Conservation (phyloP, 1,139 yeast genomes). For the Nakaseomyces glabratus region DNA sequence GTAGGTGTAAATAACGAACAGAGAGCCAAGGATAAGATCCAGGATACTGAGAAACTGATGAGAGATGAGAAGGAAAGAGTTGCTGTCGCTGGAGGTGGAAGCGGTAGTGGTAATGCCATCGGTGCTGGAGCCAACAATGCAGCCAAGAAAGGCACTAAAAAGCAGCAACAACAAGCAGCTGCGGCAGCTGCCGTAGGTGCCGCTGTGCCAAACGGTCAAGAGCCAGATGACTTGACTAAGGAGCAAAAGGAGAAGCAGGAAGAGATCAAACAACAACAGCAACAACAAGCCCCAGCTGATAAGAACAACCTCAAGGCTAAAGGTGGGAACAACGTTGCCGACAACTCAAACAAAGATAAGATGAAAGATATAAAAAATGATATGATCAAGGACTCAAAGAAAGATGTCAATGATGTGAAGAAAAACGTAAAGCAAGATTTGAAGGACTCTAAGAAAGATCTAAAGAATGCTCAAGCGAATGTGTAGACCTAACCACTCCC, state of each 20-base stretch:
- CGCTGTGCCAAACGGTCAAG: conserved; percentile 5
- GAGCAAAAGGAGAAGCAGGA: conserved; percentile 7
- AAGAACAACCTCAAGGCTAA: conserved; percentile 26
- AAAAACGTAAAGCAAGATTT: conserved; percentile 1
- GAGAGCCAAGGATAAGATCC: conserved; percentile 6
- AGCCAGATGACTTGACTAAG: conserved; percentile 6
- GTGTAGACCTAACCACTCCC: conserved; percentile 1
- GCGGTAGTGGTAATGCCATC: neutral
- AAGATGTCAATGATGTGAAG: neutral
- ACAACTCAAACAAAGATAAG: conserved; percentile 29
- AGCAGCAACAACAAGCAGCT: conserved; percentile 1
- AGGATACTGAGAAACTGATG: conserved; percentile 1
- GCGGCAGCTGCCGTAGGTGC: conserved; percentile 4
- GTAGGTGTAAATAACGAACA: conserved; percentile 4
- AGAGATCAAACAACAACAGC: conserved; percentile 8
- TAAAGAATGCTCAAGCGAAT: conserved; percentile 1
- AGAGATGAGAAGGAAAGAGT: conserved; percentile 1
- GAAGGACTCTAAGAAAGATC: conserved; percentile 3
- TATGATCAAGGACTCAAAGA: conserved; percentile 12
- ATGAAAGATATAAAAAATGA: conserved; percentile 25
- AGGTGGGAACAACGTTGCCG: conserved; percentile 10
- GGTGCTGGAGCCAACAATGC: conserved; percentile 6
- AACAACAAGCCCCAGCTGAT: conserved; percentile 11
- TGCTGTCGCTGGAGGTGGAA: conserved; percentile 3
- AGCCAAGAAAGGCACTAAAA: conserved; percentile 7